Conservation (phyloP, 345 rosid genomes). For the Cardamine chenopodiifolia region DNA sequence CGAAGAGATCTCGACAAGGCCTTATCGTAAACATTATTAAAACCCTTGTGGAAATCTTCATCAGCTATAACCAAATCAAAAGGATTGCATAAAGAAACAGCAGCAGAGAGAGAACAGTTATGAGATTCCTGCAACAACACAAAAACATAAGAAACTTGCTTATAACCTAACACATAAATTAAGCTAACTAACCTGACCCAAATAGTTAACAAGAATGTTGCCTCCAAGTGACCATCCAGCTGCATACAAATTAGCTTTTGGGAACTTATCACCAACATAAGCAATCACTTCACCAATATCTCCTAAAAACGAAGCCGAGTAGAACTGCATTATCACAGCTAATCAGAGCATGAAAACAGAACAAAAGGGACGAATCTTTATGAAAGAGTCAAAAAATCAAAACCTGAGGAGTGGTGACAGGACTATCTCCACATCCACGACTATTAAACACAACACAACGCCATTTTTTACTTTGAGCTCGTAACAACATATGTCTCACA, state of each 20-base stretch:
- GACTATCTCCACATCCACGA: conserved; percentile 81
- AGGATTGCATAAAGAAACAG: conserved; percentile 91
- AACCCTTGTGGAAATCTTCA: conserved; percentile 91
- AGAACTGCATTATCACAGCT: conserved; percentile 77
- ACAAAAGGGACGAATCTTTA: neutral
- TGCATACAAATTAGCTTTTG: conserved; percentile 80
- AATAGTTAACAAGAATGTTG: conserved; percentile 84
- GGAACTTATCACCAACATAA: conserved; percentile 61
- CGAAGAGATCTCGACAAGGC: conserved; percentile 72
- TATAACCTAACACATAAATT: neutral
- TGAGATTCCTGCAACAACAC: conserved; percentile 62
- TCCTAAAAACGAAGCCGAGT: conserved; percentile 94
- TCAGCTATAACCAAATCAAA: conserved; percentile 89
- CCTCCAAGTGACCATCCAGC: conserved; percentile 98
- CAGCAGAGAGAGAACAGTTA: conserved; percentile 69
- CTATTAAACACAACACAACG: conserved; percentile 92
- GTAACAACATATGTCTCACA: conserved; percentile 71
- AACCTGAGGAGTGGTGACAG: conserved; percentile 86
- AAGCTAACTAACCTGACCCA: conserved; percentile 62
- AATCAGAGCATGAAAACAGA: neutral
- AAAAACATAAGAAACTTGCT: neutral
- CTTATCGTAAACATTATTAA: conserved; percentile 81
- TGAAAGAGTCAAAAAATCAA: conserved; percentile 2
- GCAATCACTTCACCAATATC: conserved; percentile 72
- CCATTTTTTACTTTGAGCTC: conserved; percentile 74